A percentile compares a stretch with the other conserved stretches of the same genome.
Evolutionary conservation across 371 early-diverging fungal species (phyloP).

Genomic region (Syncephalastrum contaminatum): DNA sequence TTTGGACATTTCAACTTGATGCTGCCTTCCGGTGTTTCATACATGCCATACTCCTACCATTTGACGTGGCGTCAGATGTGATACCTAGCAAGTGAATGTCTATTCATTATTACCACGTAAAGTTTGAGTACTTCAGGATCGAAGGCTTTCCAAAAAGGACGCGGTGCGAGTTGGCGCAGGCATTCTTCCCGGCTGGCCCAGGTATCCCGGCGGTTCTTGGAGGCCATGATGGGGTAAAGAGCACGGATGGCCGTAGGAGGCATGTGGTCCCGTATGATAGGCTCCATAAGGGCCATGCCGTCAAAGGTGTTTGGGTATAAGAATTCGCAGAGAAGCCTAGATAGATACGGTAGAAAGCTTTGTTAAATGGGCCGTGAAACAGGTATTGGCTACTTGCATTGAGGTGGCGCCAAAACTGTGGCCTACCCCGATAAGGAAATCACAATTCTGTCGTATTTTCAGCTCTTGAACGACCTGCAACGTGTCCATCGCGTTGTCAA

Average conservation of each 20-base stretch:
- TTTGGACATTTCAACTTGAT: slow-evolving; percentile 32
- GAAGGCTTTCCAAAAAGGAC: slow-evolving; percentile 23
- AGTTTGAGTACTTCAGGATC: slow-evolving; percentile 33
- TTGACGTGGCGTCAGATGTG: not conserved
- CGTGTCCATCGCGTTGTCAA: slow-evolving; percentile 35
- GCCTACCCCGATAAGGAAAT: slow-evolving; percentile 30
- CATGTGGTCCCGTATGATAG: slow-evolving; percentile 17
- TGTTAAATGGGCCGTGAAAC: too few species aligned
- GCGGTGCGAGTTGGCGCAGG: slow-evolving; percentile 13
- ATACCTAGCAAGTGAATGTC: not conserved
- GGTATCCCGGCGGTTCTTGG: slow-evolving; percentile 13
- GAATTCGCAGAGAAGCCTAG: slow-evolving; percentile 27
- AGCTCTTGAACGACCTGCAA: slow-evolving; percentile 25
- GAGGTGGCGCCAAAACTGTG: slow-evolving; percentile 39
- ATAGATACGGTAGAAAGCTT: not conserved
- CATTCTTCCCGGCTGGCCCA: slow-evolving; percentile 20
- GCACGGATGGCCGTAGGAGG: slow-evolving; percentile 13
- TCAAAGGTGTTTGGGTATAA: slow-evolving; percentile 30
- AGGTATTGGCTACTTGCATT: slow-evolving; percentile 18
- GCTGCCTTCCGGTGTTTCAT: slow-evolving; percentile 37
- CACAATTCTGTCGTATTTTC: slow-evolving; percentile 13
- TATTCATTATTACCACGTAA: slow-evolving; percentile 23
- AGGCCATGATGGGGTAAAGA: slow-evolving; percentile 9
- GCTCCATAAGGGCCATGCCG: slow-evolving; percentile 27
- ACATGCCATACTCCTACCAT: slow-evolving; percentile 32